Percentiles rank a stretch among this genome's conserved stretches.
phyloP scores from a whole-genome alignment of 2,329 filamentous ascomycete genomes.

The Drechslera avenae region DNA sequence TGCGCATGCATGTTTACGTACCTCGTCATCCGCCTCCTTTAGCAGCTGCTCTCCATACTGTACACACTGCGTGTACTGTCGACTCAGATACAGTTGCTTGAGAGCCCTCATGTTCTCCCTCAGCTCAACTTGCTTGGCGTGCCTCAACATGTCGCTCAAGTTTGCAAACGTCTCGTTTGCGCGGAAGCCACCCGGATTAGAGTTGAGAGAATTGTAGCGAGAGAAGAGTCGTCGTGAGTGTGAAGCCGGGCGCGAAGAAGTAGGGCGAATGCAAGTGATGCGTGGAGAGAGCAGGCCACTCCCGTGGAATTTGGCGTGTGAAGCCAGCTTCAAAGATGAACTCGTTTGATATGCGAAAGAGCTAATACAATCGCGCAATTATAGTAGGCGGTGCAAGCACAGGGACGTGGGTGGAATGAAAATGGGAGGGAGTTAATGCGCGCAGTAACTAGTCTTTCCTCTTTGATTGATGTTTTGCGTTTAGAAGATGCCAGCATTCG shows the following conservation, averaged over 20 bases:
- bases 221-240: constrained; percentile 2
- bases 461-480: neutral
- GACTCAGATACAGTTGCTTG: constrained; percentile 40
- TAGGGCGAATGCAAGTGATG: neutral
- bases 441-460: constrained; percentile 3
- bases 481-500: neutral
- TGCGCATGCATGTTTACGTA: constrained; percentile 12
- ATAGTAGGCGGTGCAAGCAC: no score
- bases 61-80: constrained; percentile 47
- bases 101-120: constrained; percentile 34
- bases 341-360: neutral
- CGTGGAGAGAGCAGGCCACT: constrained; percentile 2
- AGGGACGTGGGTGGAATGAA: no score
- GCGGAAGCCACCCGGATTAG: constrained; percentile 9
- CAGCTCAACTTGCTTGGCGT: constrained; percentile 26
- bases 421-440: neutral
- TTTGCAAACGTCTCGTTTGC: constrained; percentile 2
- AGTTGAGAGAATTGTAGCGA: constrained; percentile 7
- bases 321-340: constrained; percentile 9
- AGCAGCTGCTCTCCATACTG: constrained; percentile 33
- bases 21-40: constrained; percentile 26
- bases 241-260: constrained; percentile 7
- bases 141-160: constrained; percentile 18
- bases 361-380: no score
- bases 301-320: constrained; percentile 11